Conservation (phyloP, 306 rosid genomes). For the Vigna nakashimae region DNA sequence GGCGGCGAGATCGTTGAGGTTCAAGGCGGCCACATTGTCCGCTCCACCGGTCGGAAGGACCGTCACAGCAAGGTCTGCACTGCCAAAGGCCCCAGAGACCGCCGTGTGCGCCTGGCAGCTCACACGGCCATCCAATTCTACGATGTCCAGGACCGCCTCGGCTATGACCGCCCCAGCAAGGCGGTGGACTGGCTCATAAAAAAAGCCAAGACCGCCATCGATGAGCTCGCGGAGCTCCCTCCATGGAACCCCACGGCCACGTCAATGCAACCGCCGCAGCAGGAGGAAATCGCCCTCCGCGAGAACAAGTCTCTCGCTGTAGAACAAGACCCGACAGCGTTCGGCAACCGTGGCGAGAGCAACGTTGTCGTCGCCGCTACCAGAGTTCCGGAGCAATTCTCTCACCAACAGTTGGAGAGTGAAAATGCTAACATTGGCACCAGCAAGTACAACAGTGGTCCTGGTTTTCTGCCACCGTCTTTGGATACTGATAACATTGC, state of each 20-base stretch:
- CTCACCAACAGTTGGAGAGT: slow-evolving; percentile 31
- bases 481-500: slow-evolving; percentile 79
- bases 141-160: slow-evolving; percentile 96
- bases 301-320: slow-evolving; percentile 18
- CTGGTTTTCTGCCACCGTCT: slow-evolving; percentile 70
- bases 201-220: slow-evolving; percentile 86
- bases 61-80: slow-evolving; percentile 99
- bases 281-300: slow-evolving; percentile 22
- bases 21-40: slow-evolving; percentile 91
- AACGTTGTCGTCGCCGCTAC: background rate
- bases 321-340: slow-evolving; percentile 25
- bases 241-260: slow-evolving; percentile 67
- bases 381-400: slow-evolving; percentile 42
- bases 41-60: slow-evolving; percentile 86
- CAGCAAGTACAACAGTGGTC: slow-evolving; percentile 40
- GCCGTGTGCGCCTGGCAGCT: slow-evolving; percentile 90
- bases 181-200: slow-evolving; percentile 98
- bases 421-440: background rate
- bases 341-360: slow-evolving; percentile 39
- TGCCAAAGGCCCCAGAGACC: slow-evolving; percentile 91
- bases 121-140: slow-evolving; percentile 95
- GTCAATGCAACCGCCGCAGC: background rate
- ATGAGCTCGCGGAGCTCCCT: slow-evolving; percentile 85
- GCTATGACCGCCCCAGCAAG: slow-evolving; percentile 97
- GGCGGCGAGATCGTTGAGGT: slow-evolving; percentile 79